These are phyloP conservation scores for Bruguiera sexangula DNA, from an alignment of 345 rosid genomes.

Conservation along the genomic window DNA sequence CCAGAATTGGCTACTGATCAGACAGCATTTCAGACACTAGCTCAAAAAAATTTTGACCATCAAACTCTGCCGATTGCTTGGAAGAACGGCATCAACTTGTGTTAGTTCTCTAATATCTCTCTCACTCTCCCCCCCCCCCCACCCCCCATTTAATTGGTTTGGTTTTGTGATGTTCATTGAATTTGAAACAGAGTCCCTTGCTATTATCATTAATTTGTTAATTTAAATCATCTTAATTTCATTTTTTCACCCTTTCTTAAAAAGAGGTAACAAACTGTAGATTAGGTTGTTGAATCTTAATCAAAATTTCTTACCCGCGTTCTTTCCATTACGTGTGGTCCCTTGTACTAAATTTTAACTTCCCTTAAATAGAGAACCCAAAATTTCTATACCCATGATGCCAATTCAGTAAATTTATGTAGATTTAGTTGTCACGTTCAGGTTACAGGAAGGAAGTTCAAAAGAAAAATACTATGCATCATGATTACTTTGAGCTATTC, in stretches of 20 bases:
- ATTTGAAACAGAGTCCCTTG: no score
- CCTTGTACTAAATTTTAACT: no score
- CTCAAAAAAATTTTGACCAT: conserved; percentile 11
- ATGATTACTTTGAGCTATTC: conserved; percentile 34
- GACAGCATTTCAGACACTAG: conserved; percentile 18
- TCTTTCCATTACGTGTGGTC: no score
- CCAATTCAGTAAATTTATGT: not conserved
- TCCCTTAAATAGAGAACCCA: no score
- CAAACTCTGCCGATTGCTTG: conserved; percentile 6
- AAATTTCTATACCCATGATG: no score
- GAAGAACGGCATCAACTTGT: conserved; percentile 21
- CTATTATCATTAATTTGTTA: no score
- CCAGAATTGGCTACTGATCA: conserved; percentile 7
- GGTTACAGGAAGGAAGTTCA: conserved; percentile 16
- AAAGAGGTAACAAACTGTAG: no score
- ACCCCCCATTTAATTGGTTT: not conserved
- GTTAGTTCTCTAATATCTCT: conserved; percentile 19
- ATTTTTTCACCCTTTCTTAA: no score
- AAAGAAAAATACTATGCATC: conserved; percentile 21
- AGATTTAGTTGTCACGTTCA: conserved; percentile 20
- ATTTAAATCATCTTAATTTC: no score
- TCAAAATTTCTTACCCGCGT: no score
- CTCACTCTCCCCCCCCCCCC: not conserved
- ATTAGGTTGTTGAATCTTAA: no score
- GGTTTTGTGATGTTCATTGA: no score